Base-by-base conservation (phyloP, 1,284 basidiomycete genomes). In the Xerocomus cyaneibrunnescens region DNA sequence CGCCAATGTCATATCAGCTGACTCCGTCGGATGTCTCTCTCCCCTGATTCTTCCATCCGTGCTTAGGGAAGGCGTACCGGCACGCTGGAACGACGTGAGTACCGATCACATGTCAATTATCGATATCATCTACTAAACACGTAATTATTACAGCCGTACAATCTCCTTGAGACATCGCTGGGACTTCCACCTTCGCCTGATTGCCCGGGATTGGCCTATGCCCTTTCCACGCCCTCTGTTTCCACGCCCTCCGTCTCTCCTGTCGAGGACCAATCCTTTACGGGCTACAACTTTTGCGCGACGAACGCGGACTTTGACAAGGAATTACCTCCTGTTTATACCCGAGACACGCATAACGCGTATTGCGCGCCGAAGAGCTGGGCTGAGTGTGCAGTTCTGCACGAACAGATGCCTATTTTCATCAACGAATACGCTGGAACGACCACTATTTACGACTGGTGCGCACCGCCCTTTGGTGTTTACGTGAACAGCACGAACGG, bases 71-170 rank as follows among this genome's bases (percentile, higher is more conserved):
- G 67, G 57, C 17, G 50, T 46, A n/a, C 62, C 68, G 13, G 67
- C 67, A n/a, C 67, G 68, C 19, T 67, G 68, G 65, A 67, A 67
- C 56, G 60, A 67, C 57, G 68, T 67, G 55, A 69, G 68, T 57
- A 53, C 35, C 22, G 37, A 48, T 56, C 44, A 38, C 40, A 50
- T 40, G 32, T 52, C 31, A 30, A 30, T 51, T 67, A 48, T 56
- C 32, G 23, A 40, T 46, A 46, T 41, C 21, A 41, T 48, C 19
- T 51, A 5, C 28, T 57, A 45, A 66, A 31, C 47, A 64, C 54
- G 56, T 57, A 61, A 63, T 54, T n/a, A 44, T 50, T n/a, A 50
- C 51, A 71, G 65, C 66, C 65, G 41, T 71, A 64, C 30, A 67
- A 67, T 60, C 68, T 67, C 57, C 66, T 67, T 28, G 66, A 66